Base-by-base conservation (phyloP, 805 yeast genomes). In the Scheffersomyces stipitis region DNA sequence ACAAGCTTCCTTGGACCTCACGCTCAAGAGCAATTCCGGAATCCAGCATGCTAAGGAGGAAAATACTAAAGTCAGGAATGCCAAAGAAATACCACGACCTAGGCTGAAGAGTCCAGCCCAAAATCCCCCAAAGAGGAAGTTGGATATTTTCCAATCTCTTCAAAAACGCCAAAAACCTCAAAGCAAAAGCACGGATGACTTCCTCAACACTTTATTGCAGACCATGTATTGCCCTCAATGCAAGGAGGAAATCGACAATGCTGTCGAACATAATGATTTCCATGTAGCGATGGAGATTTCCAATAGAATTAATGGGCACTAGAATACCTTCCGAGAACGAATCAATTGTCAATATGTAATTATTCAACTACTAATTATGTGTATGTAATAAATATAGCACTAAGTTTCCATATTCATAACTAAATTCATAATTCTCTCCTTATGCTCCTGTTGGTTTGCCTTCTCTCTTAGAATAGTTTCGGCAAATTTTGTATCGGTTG, bases 341-440 rank as follows among this genome's bases (percentile, higher is more conserved):
- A n/a, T n/a, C n/a, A n/a, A n/a, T n/a, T n/a, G n/a, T n/a, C n/a
- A n/a, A n/a, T n/a, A n/a, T n/a, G n/a, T n/a, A n/a, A n/a, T n/a
- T n/a, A n/a, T n/a, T n/a, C n/a, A n/a, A 17, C 17, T 4, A 14
- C 28, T n/a, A n/a, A n/a, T n/a, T n/a, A n/a, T n/a, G n/a, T n/a
- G n/a, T n/a, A n/a, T n/a, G 24, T 20, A 20, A 7, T 7, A 20
- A 7, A 20, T 7, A 7, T 20, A 20, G 10, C 10, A 7, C 24
- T 20, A 20, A 20, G 7, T 10, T 10, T 62, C 66, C 67, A 66
- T 65, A 20, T 66, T 62, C 28, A 75, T 50, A 16, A 82, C 84
- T 39, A 78, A 69, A 27, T 69, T 68, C 56, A 80, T 77, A 38
- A 84, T 75, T 48, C 71, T 66, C 42, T 77, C 77, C 36, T 78